Conservation (phyloP, 371 early-diverging fungal genomes). For the Mortierella sp. region DNA sequence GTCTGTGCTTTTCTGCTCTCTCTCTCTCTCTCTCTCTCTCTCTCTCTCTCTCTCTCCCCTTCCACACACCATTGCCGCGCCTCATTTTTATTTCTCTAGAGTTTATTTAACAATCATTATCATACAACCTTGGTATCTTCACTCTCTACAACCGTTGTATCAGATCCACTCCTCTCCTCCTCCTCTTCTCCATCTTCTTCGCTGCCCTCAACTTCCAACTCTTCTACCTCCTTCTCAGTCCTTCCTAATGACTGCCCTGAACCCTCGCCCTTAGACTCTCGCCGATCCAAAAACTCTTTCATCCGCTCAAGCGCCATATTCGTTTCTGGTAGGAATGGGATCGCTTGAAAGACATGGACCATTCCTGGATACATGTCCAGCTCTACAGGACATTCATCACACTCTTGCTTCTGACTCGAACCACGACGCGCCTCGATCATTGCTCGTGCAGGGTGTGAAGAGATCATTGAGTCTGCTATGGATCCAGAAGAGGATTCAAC, state of each 20-base stretch:
- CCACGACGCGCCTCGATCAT: no score
- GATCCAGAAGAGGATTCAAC: no score
- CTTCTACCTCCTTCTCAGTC: background rate
- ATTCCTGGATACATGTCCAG: constrained; percentile 54
- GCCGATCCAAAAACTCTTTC: constrained; percentile 35
- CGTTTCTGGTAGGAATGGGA: constrained; percentile 59
- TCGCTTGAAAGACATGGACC: constrained; percentile 69
- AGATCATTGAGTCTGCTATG: background rate
- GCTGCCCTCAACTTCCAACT: background rate
- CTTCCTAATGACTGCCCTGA: no score
- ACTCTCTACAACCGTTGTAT: background rate
- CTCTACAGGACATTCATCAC: constrained; percentile 13
- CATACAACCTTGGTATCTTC: background rate
- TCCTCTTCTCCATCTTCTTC: background rate
- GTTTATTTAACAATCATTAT: no score
- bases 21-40: background rate
- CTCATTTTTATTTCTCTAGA: no score
- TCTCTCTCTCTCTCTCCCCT: background rate
- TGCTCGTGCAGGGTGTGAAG: no score
- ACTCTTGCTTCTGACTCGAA: background rate
- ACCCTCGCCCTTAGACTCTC: constrained; percentile 13
- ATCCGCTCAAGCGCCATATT: constrained; percentile 57
- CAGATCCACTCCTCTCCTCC: background rate
- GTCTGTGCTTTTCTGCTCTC: background rate
- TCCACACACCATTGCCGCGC: no score